These are phyloP conservation scores for Nicotiana tabacum DNA, from an alignment of 257 asterid genomes.

Conservation along the genomic window DNA sequence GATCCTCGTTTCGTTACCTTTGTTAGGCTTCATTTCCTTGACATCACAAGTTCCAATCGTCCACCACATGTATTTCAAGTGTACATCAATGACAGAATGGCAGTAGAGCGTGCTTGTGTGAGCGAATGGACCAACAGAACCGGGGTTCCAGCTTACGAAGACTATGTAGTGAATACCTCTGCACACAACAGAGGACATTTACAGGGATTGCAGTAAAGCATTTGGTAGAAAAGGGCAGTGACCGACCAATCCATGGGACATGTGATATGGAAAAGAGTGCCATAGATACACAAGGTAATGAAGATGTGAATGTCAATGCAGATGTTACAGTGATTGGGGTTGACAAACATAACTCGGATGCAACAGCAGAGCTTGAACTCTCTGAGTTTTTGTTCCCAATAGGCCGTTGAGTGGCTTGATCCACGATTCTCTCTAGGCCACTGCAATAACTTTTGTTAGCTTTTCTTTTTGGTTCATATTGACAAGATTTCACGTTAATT, in stretches of 20 bases:
- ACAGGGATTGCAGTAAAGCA: constrained; percentile 39
- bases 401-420: background rate
- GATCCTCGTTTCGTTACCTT: background rate
- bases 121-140: background rate
- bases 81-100: background rate
- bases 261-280: constrained; percentile 31
- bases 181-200: constrained; percentile 10
- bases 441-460: background rate
- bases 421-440: background rate
- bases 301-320: background rate
- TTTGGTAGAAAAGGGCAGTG: constrained; percentile 29
- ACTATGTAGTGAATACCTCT: background rate
- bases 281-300: background rate
- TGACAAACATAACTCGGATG: background rate
- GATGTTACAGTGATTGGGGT: background rate
- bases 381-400: background rate
- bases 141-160: background rate
- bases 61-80: background rate
- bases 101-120: background rate
- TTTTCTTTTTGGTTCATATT: background rate
- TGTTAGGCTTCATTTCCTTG: background rate
- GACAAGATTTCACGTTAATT: background rate
- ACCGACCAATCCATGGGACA: constrained; percentile 39
- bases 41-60: too few relatives aligned
- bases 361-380: background rate